Conservation (phyloP, 2,329 filamentous ascomycete species). For the Arachnomyces sp. region DNA sequence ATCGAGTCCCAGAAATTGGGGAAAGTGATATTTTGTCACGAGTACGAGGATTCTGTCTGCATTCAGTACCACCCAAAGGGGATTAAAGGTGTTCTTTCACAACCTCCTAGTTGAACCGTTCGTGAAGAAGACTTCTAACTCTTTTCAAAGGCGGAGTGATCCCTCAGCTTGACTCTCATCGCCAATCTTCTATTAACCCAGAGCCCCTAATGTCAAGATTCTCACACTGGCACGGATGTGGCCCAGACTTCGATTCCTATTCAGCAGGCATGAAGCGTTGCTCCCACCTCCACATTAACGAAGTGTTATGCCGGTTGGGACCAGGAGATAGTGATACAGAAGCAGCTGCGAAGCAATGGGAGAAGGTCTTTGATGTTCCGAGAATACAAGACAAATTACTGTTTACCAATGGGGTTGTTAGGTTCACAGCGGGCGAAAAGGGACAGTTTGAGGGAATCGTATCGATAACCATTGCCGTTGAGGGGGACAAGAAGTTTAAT, state of each 20-base stretch:
- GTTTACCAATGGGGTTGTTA: conserved; percentile 28
- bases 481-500: conserved; percentile 23
- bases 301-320: conserved; percentile 29
- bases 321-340: conserved; percentile 30
- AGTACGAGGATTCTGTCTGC: conserved; percentile 25
- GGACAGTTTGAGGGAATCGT: conserved; percentile 29
- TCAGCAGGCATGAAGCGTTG: conserved; percentile 29
- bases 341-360: conserved; percentile 34
- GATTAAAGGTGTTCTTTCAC: conserved; percentile 23
- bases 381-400: conserved; percentile 14
- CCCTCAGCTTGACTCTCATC: conserved; percentile 38
- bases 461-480: conserved; percentile 33
- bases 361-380: conserved; percentile 29
- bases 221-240: conserved; percentile 41
- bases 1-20: conserved; percentile 29
- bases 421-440: conserved; percentile 28
- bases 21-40: conserved; percentile 33
- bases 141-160: conserved; percentile 32
- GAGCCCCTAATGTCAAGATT: conserved; percentile 31
- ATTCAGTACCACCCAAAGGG: conserved; percentile 41
- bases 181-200: conserved; percentile 24
- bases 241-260: conserved; percentile 28
- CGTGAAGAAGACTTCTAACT: background rate
- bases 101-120: background rate
- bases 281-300: conserved; percentile 29